Percentiles rank a stretch among this genome's conserved stretches.
Evolutionary conservation across 2,329 filamentous ascomycete species (phyloP).

Genomic region (Fusarium nematophilum): DNA sequence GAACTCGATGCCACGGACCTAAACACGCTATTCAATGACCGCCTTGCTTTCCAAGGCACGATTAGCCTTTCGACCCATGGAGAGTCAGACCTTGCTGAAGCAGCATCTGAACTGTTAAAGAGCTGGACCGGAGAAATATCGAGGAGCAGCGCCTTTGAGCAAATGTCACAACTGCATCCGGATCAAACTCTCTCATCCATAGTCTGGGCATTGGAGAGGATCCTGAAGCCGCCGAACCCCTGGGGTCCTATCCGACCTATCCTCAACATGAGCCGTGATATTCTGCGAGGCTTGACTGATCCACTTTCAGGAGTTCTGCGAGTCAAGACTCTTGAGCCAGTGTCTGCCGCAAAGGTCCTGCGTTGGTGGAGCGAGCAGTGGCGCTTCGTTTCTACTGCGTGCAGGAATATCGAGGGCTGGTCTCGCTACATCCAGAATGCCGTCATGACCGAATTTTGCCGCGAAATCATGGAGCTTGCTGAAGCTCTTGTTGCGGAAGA

Average conservation of each 20-base stretch:
- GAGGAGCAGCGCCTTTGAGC: constrained; percentile 54
- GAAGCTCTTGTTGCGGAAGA: constrained; percentile 88
- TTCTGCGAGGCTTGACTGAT: constrained; percentile 68
- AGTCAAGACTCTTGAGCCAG: constrained; percentile 65
- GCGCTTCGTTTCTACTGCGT: constrained; percentile 83
- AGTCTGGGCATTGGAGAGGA: constrained; percentile 53
- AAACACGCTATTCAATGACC: constrained; percentile 74
- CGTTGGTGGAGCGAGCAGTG: constrained; percentile 89
- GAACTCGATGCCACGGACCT: constrained; percentile 80
- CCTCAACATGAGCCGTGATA: constrained; percentile 67
- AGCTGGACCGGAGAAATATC: constrained; percentile 76
- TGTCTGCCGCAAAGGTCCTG: constrained; percentile 74
- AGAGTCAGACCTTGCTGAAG: constrained; percentile 81
- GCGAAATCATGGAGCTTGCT: constrained; percentile 94
- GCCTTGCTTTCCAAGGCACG: constrained; percentile 76
- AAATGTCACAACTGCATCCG: constrained; percentile 54
- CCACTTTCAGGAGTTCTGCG: constrained; percentile 66
- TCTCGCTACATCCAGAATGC: constrained; percentile 78
- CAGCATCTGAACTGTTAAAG: constrained; percentile 85
- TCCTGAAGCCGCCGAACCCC: constrained; percentile 52
- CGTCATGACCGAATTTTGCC: constrained; percentile 90
- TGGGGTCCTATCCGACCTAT: constrained; percentile 70
- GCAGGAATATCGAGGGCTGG: constrained; percentile 86
- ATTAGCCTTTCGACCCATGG: constrained; percentile 85
- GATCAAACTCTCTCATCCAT: constrained; percentile 57